These are phyloP conservation scores for Ziziphus jujuba DNA, from an alignment of 306 rosid species.

Conservation along the genomic window DNA sequence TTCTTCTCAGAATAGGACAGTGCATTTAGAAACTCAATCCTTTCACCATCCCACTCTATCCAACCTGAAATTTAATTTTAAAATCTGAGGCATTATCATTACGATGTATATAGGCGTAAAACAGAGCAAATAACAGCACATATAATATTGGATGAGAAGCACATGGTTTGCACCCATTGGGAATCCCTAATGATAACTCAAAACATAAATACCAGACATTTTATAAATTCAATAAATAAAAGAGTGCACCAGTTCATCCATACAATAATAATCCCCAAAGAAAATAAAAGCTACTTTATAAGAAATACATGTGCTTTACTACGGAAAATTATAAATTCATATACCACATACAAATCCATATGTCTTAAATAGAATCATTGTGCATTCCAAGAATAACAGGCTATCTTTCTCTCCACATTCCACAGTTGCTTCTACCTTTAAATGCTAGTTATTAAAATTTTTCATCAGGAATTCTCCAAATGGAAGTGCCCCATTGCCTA, in stretches of 20 bases:
- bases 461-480: neutral
- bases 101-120: constrained; percentile 8
- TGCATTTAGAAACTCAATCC: constrained; percentile 85
- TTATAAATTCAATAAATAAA: neutral
- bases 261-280: neutral
- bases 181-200: neutral
- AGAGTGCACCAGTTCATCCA: neutral
- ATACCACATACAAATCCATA: no score
- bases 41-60: constrained; percentile 99
- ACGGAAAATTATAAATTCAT: no score
- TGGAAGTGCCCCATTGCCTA: neutral
- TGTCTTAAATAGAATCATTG: neutral
- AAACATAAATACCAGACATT: neutral
- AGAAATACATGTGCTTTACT: no score
- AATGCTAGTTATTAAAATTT: neutral
- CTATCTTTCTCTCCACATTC: neutral
- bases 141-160: no score
- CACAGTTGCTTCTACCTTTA: neutral
- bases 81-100: constrained; percentile 32
- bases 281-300: no score
- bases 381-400: neutral
- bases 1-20: constrained; percentile 93
- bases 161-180: neutral
- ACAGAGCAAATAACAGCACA: no score
- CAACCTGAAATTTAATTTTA: constrained; percentile 74